Base-by-base conservation (phyloP, 139 green algal species). In the Picochlorum sp. region DNA sequence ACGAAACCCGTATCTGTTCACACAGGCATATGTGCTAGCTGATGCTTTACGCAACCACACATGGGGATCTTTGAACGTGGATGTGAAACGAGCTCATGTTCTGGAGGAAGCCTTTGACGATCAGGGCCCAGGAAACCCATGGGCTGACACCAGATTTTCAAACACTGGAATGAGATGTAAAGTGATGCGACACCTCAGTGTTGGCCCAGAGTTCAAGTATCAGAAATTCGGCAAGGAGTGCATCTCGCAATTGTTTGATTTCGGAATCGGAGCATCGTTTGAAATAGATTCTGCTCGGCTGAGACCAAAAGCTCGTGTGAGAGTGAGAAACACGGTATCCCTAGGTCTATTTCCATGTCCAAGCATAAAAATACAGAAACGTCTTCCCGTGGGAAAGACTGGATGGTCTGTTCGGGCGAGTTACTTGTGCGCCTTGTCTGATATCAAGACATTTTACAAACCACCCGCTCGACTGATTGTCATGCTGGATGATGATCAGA, bases 181-280 rank as follows among this genome's bases (percentile, higher is more conserved):
- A 52, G 18, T 77, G 6, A 70, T 77, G 65, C 58, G 71, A n/a
- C 71, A 77, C 50, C 14, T 77, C 7, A n/a, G 70, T 54, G 63
- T 71, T 50, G 69, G 69, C 7, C 61, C 52, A 49, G 31, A 41
- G 13, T 41, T 63, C 6, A 26, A 37, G 38, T 38, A 31, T 24
- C 14, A n/a, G 14, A 58, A 20, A 24, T 21, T 31, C 18, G 26
- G 6, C 18, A 41, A 50, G n/a, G 2, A 11, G 3, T 49, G 54
- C 65, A 47, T 58, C 49, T 14, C 14, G 11, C 60, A 45, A 41
- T 18, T 41, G 2, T 10, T 77, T 23, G 64, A 73, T 60, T 4
- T 77, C 2, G 71, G 65, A 2, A 21, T 58, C 7, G 71, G 71
- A 24, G 21, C 61, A 9, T 14, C 54, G 14, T 69, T 77, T 60